phyloP scores from a whole-genome alignment of 1,284 basidiomycete genomes.

The Heterobasidion irregulare region DNA sequence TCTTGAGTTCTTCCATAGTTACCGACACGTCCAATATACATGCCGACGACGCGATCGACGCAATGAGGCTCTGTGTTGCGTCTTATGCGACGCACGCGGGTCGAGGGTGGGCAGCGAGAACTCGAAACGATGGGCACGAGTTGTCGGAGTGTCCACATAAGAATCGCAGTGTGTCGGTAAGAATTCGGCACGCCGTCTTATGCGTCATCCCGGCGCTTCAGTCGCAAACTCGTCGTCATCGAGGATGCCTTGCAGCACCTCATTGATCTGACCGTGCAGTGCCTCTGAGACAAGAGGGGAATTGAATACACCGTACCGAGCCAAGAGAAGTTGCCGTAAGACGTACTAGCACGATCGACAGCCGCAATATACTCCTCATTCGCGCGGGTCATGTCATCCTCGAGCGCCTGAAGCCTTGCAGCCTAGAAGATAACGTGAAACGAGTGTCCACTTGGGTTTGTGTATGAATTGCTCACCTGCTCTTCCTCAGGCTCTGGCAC shows the following conservation, averaged over 20 bases:
- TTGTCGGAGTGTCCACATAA: no score
- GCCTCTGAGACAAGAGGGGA: conserved; percentile 33
- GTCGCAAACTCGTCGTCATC: conserved; percentile 35
- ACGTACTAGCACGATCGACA: conserved; percentile 67
- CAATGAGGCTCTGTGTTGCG: no score
- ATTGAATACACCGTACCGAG: not conserved
- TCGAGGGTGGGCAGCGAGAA: no score
- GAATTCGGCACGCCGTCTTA: no score
- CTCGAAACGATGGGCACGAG: no score
- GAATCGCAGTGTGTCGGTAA: no score
- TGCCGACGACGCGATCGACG: not conserved
- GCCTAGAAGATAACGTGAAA: conserved; percentile 33
- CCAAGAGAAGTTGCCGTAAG: not conserved
- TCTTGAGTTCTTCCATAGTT: not conserved
- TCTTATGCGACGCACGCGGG: no score
- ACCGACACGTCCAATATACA: not conserved
- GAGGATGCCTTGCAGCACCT: conserved; percentile 51
- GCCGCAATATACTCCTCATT: conserved; percentile 69
- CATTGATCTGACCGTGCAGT: conserved; percentile 52
- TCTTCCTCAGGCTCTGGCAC: conserved; percentile 65
- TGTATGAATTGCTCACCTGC: conserved; percentile 36
- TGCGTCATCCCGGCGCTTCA: conserved; percentile 10
- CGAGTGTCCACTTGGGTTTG: not conserved
- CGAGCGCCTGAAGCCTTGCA: conserved; percentile 48
- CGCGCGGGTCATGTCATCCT: conserved; percentile 58